Base-by-base conservation (phyloP, 2,329 filamentous ascomycete genomes). In the Penicillium capsulatum region DNA sequence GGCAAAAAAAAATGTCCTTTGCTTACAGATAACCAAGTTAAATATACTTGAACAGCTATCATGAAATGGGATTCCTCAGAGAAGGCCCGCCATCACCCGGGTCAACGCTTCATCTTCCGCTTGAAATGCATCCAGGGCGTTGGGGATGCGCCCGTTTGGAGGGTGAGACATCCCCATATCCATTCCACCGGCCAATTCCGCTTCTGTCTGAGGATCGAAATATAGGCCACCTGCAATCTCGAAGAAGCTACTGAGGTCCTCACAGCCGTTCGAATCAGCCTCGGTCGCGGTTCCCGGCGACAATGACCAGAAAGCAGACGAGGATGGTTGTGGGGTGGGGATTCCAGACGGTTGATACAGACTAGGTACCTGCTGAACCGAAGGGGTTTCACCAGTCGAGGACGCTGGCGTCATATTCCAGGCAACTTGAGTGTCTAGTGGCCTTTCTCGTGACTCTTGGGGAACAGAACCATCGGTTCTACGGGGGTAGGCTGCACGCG, bases 181-280 rank as follows among this genome's bases (percentile, higher is more conserved):
- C 17, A 24, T 38, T 8, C 32, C 47, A 3, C 19, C 27, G 3
- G 38, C 28, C 8, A 40, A 30, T 7, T 54, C 48, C 10, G 40
- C 28, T 2, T 31, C 37, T 2, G 38, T 9, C 2, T 31, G 31
- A 7, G 54, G 47, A 35, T 60, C 58, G 27, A 61, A 60, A 13
- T 63, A 64, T 3, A 64, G 36, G 0, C 70, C 74, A 0, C 77
- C 78, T 0, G 76, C 77, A 37, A 78, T 74, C 50, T 81, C 78
- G 44, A 81, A 81, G 44, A 81, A 63, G 44, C 68, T 79, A 4
- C 76, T 80, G 30, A 81, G 55, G 49, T 81, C 77, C 42, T 76
- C 61, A 24, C 66, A 64, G 16, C 45, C 50, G 17, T 59, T 58
- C 0, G 50, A 38, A 16, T 54, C 46, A 1, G 35, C 19, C 5